Evolutionary conservation across 305 asterid genomes (phyloP), one percentile per base, ranked within the genome.

Genomic region (Solanum chacoense): DNA sequence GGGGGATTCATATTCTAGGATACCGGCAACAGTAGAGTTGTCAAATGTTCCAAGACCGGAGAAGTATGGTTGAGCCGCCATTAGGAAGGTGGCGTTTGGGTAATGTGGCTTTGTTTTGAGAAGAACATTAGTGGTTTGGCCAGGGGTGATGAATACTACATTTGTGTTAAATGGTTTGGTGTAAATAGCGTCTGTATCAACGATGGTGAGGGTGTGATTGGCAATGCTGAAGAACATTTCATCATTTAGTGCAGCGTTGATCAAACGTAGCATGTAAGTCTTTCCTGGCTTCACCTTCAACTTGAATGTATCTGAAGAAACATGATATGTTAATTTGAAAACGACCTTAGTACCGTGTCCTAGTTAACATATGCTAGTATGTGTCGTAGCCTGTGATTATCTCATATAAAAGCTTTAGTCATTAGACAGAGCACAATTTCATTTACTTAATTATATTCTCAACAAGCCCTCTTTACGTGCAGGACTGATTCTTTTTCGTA

Each of bases 221-320:
- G 94, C 91, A 22, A 92, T 89, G 29, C 90, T 88, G 88, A 93
- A 92, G 87, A 93, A 93, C 9, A 93, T 83, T 4, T 93, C 94
- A 55, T 93, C 94, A 37, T 93, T 92, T 45, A 93, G 91, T 85
- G 94, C 94, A 90, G 94, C 93, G n/a, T 93, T 93, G 91, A 93
- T 90, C 87, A 93, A 40, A 3, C 94, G 92, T 36, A 93, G 93
- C 12, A 93, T 88, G 86, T 93, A 93, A 29, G 94, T 91, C 90
- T 91, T 92, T 50, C 92, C 93, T 2, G 92, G 92, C 88, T 87
- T 91, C 87, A 92, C 94, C 72, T 88, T 93, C 76, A 92, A 85
- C 90, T 89, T 93, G 69, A 89, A 93, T 26, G 93, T 92, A 65
- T 90, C 94, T 93, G 90, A 76, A 91, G 16, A 4, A 36, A 34